phyloP scores from a whole-genome alignment of 176 grass and related monocot genomes.

The Rhynchospora breviuscula region DNA sequence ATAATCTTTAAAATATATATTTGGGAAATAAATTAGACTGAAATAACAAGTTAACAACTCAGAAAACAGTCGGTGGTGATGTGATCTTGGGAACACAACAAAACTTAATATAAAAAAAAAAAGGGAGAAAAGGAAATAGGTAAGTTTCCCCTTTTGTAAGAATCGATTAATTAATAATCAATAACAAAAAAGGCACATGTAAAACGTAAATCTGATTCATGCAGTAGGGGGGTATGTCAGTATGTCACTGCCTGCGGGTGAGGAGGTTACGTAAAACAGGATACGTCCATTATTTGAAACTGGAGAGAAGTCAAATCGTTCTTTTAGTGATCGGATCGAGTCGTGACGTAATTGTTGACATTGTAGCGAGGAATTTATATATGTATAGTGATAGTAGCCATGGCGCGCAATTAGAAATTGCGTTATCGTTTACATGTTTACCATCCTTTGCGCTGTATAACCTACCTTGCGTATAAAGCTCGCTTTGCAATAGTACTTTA shows the following conservation, averaged over 20 bases:
- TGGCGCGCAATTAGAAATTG: background rate
- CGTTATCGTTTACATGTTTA: background rate
- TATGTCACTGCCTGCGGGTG: background rate
- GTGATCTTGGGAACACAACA: background rate
- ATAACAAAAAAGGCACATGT: background rate
- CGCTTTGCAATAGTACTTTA: background rate
- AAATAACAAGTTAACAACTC: background rate
- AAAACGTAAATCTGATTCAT: background rate
- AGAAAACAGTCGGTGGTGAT: background rate
- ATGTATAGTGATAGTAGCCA: background rate
- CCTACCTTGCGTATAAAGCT: background rate
- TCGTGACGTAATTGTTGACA: slow-evolving; percentile 17
- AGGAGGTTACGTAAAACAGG: background rate
- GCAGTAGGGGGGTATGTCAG: too few relatives aligned
- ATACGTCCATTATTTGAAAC: background rate
- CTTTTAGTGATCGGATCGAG: background rate
- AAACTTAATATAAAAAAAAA: background rate
- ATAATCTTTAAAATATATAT: background rate
- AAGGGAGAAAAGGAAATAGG: background rate
- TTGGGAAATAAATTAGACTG: background rate
- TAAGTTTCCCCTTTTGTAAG: background rate
- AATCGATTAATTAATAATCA: background rate
- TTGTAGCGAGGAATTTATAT: background rate
- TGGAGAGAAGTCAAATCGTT: background rate
- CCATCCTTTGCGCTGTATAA: background rate